phyloP scores from a whole-genome alignment of 192 early-diverging fungal genomes.

The Gamsiella multidivaricata region DNA sequence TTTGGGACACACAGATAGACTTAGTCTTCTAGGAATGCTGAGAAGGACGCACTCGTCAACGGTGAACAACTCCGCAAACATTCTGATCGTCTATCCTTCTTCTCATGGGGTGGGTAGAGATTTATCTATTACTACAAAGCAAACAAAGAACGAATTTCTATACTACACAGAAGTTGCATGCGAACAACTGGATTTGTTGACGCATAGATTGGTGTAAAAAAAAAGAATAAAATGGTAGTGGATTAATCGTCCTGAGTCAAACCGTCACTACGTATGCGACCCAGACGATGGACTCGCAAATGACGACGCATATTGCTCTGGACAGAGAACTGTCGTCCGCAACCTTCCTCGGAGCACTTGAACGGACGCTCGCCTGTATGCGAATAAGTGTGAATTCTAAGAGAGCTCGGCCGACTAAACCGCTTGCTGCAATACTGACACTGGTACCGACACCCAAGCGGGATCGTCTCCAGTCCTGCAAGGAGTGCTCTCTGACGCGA shows the following conservation, averaged over 20 bases:
- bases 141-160: too few species aligned
- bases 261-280: conserved; percentile 40
- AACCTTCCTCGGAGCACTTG: conserved; percentile 69
- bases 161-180: too few species aligned
- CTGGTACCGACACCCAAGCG: conserved; percentile 61
- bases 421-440: conserved; percentile 71
- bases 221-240: background rate
- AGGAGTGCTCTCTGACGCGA: conserved; percentile 31
- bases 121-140: too few species aligned
- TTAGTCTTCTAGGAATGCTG: too few species aligned
- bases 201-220: background rate
- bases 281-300: conserved; percentile 62
- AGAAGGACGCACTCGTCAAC: too few species aligned
- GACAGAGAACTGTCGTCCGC: conserved; percentile 76
- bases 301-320: conserved; percentile 83
- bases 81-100: too few species aligned
- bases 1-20: too few species aligned
- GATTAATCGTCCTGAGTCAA: background rate
- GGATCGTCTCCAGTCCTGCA: conserved; percentile 27
- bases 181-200: too few species aligned
- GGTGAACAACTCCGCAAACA: too few species aligned
- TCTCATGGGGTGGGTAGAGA: too few species aligned
- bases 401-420: conserved; percentile 77
- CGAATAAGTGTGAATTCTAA: conserved; percentile 75
- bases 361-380: conserved; percentile 85